A percentile compares a stretch with the other conserved stretches of the same genome.
These are phyloP conservation scores for Xylariaceae sp. DNA, from an alignment of 2,329 filamentous ascomycete genomes.

Conservation along the genomic window DNA sequence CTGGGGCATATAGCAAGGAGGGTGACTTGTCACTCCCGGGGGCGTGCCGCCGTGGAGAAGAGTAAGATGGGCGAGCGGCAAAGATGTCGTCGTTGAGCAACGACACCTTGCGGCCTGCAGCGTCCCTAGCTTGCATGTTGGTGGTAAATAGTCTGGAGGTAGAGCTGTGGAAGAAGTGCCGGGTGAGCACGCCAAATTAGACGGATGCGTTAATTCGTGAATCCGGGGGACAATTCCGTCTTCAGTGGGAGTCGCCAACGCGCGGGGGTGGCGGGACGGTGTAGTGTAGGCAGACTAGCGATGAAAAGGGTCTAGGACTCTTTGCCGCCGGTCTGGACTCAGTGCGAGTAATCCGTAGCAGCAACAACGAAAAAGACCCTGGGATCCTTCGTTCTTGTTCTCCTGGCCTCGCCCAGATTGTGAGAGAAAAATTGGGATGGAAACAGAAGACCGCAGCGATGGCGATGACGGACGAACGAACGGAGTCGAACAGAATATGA, in stretches of 20 bases:
- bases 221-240: not conserved
- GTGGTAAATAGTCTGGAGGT: not conserved
- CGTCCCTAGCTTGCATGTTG: constrained; percentile 51
- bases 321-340: not conserved
- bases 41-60: constrained; percentile 35
- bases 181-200: not conserved
- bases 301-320: not conserved
- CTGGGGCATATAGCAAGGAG: constrained; percentile 46
- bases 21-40: constrained; percentile 38
- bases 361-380: constrained; percentile 1
- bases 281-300: constrained; percentile 1
- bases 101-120: constrained; percentile 53
- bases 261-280: constrained; percentile 7
- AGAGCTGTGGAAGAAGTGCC: not conserved
- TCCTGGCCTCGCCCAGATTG: not conserved
- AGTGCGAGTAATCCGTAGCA: too few relatives aligned
- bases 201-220: not conserved
- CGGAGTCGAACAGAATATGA: not conserved
- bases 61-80: constrained; percentile 33
- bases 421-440: too few relatives aligned
- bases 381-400: not conserved
- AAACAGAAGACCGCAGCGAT: not conserved
- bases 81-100: constrained; percentile 52
- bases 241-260: constrained; percentile 6
- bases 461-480: not conserved